A percentile compares a stretch with the other conserved stretches of the same genome.
Conservation (phyloP, 2,329 filamentous ascomycete species). For the Calonectria hongkongensis region DNA sequence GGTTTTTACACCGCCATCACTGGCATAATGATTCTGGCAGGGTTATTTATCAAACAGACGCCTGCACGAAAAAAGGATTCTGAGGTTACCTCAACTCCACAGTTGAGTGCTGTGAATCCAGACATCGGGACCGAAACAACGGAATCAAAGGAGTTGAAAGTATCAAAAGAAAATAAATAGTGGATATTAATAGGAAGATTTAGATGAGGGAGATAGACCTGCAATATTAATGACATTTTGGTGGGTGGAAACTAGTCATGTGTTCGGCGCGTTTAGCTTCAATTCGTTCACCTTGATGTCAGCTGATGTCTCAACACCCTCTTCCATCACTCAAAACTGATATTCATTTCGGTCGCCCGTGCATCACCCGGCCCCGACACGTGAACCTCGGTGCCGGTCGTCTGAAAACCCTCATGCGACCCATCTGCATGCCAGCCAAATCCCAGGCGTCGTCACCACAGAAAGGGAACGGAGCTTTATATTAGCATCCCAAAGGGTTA, state of each 20-base stretch:
- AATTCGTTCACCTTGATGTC: neutral
- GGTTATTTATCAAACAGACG: constrained; percentile 45
- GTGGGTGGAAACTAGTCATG: neutral
- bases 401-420: constrained; percentile 22
- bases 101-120: neutral
- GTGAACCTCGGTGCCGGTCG: constrained; percentile 24
- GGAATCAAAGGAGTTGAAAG: neutral
- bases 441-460: neutral
- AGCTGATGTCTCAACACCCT: constrained; percentile 14
- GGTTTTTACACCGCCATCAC: constrained; percentile 46
- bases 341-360: constrained; percentile 13
- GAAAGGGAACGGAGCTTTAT: constrained; percentile 15
- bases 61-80: constrained; percentile 18
- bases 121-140: neutral
- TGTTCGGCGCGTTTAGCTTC: neutral
- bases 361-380: constrained; percentile 15
- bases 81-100: constrained; percentile 4
- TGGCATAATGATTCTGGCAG: constrained; percentile 39
- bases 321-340: neutral
- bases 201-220: neutral
- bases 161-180: constrained; percentile 16
- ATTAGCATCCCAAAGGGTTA: constrained; percentile 12
- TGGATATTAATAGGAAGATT: neutral
- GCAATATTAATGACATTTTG: constrained; percentile 7
- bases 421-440: constrained; percentile 11